Evolutionary conservation across 148 eudicot species (phyloP), one percentile per base, ranked within the genome.

Genomic region (Nepenthes gracilis): DNA sequence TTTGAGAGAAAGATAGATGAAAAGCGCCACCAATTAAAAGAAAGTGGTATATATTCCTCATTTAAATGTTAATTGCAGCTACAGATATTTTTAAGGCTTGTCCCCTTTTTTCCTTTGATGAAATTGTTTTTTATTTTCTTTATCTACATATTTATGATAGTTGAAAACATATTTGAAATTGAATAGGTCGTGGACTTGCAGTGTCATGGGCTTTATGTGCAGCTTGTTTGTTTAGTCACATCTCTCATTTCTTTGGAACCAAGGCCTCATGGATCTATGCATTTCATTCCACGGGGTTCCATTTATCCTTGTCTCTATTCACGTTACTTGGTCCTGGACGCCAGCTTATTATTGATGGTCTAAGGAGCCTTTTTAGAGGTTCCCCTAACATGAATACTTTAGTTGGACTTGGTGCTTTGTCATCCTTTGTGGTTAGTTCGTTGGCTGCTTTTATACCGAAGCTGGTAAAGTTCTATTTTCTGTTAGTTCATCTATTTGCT

Each of bases 391-490:
- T 94, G 99, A 94, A 94, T 69, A 94, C 99, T 35, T 74, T 94
- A 80, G 99, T 94, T 74, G 97, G 99, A 72, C 97, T 94, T 71
- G 99, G 99, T 71, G 99, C 99, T 66, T 68, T 89, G 74, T 94
- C 99, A 38, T 94, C 99, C 62, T 94, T 94, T 67, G 75, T 83
- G 45, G 96, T 94, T 59, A 89, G 97, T 72, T 79, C 99, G 38
- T 57, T 94, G 72, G 99, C 97, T 57, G 86, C 95, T 51, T 78
- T 89, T 50, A 58, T 94, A 61, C 99, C 99, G 36, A 83, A 78
- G 77, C 75, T 89, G 97, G 99, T 88, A 81, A 83, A 35, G 36
- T 32, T 47, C 33, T 33, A 54, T 55, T 3, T 55, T 33, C 32
- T 23, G 32, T n/a, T n/a, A n/a, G n/a, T 6, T 7, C 15, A 48